Conservation (phyloP, 352 stramenopile species). For the Blastocystis sp. region DNA sequence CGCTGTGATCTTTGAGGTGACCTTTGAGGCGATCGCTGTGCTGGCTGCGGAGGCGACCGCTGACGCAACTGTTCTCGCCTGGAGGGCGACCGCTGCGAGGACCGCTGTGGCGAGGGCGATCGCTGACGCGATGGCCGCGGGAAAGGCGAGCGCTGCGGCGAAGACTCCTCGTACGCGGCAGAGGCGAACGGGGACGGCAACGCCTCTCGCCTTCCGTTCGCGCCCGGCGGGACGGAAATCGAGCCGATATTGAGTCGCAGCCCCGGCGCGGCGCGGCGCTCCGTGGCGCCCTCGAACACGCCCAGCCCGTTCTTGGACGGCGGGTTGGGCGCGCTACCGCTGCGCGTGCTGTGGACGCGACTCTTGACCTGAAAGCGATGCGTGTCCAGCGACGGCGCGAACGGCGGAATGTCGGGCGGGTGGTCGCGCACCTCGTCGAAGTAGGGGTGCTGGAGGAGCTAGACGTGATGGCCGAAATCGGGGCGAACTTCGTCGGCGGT, state of each 20-base stretch:
- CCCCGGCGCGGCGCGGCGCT: too few species aligned
- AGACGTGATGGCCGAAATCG: background rate
- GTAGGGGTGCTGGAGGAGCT: slow-evolving; percentile 46
- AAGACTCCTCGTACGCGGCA: background rate
- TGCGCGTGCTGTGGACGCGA: background rate
- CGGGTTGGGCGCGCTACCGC: background rate
- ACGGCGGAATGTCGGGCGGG: background rate
- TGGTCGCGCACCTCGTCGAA: slow-evolving; percentile 36
- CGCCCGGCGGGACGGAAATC: background rate
- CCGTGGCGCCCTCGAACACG: background rate
- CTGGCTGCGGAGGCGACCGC: background rate
- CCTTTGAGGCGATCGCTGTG: too few species aligned
- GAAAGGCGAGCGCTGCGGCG: background rate
- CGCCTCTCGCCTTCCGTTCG: background rate
- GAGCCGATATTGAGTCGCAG: background rate
- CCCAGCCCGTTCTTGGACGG: background rate
- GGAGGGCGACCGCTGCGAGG: background rate
- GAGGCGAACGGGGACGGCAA: too few species aligned
- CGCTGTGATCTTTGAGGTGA: background rate
- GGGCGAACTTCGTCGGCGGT: slow-evolving; percentile 20
- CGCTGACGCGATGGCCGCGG: background rate
- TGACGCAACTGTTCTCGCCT: background rate
- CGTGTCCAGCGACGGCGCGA: background rate
- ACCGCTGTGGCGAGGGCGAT: background rate
- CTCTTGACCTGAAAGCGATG: slow-evolving; percentile 57